These are phyloP conservation scores for Erodium trifolium DNA, from an alignment of 441 rosid species.

Conservation along the genomic window DNA sequence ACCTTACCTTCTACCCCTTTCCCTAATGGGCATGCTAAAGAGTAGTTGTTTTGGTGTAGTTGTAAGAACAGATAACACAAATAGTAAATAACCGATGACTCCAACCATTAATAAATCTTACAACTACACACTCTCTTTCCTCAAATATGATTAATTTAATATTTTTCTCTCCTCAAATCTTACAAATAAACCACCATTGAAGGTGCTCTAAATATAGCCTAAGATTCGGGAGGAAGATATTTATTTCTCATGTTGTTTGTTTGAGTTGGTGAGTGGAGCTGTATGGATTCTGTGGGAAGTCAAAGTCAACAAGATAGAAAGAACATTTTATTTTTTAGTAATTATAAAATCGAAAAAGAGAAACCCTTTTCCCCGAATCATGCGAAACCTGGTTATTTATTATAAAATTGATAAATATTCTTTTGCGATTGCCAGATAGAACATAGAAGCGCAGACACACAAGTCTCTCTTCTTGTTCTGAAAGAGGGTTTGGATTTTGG, in stretches of 20 bases:
- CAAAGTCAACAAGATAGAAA: background rate
- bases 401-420: background rate
- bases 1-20: too few relatives aligned
- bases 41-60: too few relatives aligned
- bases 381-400: background rate
- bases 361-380: slow-evolving; percentile 4
- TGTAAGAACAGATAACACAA: too few relatives aligned
- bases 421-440: slow-evolving; percentile 4
- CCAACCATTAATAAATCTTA: too few relatives aligned
- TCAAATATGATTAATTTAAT: too few relatives aligned
- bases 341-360: background rate
- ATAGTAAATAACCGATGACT: too few relatives aligned
- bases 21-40: too few relatives aligned
- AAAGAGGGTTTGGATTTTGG: slow-evolving; percentile 2
- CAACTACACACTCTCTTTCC: too few relatives aligned
- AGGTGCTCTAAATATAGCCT: too few relatives aligned
- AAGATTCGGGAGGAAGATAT: too few relatives aligned
- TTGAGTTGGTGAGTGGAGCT: background rate
- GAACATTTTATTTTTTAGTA: background rate
- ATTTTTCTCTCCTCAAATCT: too few relatives aligned
- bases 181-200: too few relatives aligned
- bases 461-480: background rate
- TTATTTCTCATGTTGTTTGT: background rate
- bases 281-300: background rate
- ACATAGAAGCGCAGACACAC: slow-evolving; percentile 5